phyloP scores from a whole-genome alignment of 169 alveolate species.

The Cryptosporidium ryanae region DNA sequence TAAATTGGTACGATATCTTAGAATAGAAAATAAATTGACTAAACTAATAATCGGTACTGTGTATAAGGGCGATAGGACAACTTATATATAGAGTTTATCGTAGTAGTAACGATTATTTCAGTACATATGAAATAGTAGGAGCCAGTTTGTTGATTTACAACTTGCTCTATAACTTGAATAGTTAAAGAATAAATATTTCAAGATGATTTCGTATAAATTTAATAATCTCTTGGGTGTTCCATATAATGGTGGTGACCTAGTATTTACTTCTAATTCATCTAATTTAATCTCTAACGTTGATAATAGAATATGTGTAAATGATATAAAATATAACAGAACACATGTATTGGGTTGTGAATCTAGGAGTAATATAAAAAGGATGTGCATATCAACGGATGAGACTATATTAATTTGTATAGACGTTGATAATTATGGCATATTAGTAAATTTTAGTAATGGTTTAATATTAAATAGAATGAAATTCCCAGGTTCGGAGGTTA shows the following conservation, averaged over 20 bases:
- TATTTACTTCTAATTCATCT: conserved; percentile 26
- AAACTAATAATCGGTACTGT: no score
- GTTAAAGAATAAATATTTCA: neutral
- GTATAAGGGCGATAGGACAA: no score
- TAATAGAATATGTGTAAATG: conserved; percentile 84
- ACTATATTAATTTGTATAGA: conserved; percentile 83
- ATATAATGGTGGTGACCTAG: conserved; percentile 60
- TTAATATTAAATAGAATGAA: conserved; percentile 79
- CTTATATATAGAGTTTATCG: neutral
- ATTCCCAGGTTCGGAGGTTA: conserved; percentile 40
- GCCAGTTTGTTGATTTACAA: no score
- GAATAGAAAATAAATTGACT: no score
- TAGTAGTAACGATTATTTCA: neutral
- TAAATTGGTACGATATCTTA: no score
- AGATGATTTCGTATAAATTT: conserved; percentile 40
- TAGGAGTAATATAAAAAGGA: conserved; percentile 79
- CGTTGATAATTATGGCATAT: conserved; percentile 76
- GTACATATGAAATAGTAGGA: no score
- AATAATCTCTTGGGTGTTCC: conserved; percentile 59
- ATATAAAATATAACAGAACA: conserved; percentile 81
- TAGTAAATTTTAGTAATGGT: conserved; percentile 78
- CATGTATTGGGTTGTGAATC: conserved; percentile 83
- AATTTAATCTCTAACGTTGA: conserved; percentile 85
- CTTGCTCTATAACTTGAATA: neutral
- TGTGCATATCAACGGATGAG: conserved; percentile 84